These are phyloP conservation scores for Metschnikowia baotianmanensis DNA, from an alignment of 805 yeast species.

Conservation along the genomic window DNA sequence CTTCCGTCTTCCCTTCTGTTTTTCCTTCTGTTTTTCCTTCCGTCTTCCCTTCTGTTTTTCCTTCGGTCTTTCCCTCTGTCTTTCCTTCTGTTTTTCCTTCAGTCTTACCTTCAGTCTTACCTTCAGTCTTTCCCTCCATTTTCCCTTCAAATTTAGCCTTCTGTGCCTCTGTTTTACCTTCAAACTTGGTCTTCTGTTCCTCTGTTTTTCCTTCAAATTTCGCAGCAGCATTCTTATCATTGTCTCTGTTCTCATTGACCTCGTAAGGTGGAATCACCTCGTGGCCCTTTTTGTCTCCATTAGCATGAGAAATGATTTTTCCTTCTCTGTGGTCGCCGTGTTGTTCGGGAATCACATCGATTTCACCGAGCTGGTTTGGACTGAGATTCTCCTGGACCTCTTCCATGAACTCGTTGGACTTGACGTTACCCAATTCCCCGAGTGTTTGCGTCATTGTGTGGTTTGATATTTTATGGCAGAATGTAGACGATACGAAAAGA, in stretches of 20 bases:
- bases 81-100: slow-evolving; percentile 13
- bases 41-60: slow-evolving; percentile 6
- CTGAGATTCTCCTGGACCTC: slow-evolving; percentile 12
- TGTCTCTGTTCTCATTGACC: slow-evolving; percentile 1
- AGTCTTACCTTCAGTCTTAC: slow-evolving; percentile 7
- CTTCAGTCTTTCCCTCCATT: slow-evolving; percentile 7
- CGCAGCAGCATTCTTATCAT: slow-evolving; percentile 10
- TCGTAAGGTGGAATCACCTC: slow-evolving; percentile 5
- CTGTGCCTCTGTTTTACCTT: slow-evolving; percentile 10
- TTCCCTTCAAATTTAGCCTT: slow-evolving; percentile 8
- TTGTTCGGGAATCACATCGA: slow-evolving; percentile 10
- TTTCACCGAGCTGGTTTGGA: slow-evolving; percentile 8
- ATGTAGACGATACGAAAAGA: too few relatives aligned
- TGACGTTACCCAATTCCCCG: slow-evolving; percentile 20
- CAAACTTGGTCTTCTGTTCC: slow-evolving; percentile 6
- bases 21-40: slow-evolving; percentile 11
- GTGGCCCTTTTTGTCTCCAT: slow-evolving; percentile 9
- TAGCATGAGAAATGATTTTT: slow-evolving; percentile 5
- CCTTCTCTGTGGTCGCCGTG: neutral
- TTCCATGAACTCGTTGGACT: slow-evolving; percentile 4
- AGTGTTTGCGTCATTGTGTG: slow-evolving; percentile 9
- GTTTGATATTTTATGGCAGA: neutral
- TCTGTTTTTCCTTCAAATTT: slow-evolving; percentile 8
- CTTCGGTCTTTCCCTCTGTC: slow-evolving; percentile 15
- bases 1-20: too few relatives aligned